These are phyloP conservation scores for Psilocybe subaeruginosa DNA, from an alignment of 768 basidiomycete species.

Conservation along the genomic window DNA sequence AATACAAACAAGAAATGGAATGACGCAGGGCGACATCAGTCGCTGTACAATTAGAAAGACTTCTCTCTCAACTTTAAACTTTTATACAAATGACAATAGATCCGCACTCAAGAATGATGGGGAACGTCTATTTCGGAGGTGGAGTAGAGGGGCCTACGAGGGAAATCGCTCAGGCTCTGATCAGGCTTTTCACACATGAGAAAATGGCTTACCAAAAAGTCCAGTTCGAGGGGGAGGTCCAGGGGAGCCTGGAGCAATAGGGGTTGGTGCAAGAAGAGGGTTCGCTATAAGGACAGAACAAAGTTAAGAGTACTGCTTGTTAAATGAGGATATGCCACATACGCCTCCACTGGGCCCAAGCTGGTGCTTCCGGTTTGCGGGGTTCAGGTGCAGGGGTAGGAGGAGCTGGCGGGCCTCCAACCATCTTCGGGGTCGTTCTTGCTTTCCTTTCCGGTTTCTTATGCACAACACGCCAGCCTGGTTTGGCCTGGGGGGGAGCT, in stretches of 20 bases:
- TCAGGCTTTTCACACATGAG: neutral
- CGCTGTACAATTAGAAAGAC: constrained; percentile 6
- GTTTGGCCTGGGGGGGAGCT: constrained; percentile 53
- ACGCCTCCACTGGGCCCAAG: constrained; percentile 91
- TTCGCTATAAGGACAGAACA: constrained; percentile 50
- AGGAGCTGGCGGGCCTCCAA: constrained; percentile 40
- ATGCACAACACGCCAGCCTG: constrained; percentile 76
- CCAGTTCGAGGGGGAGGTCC: constrained; percentile 59
- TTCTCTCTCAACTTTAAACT: constrained; percentile 6
- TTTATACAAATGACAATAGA: constrained; percentile 1
- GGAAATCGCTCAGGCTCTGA: neutral
- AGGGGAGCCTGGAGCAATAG: constrained; percentile 38
- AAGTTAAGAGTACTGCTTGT: neutral
- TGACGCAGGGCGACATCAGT: constrained; percentile 8
- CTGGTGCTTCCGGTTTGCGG: constrained; percentile 59
- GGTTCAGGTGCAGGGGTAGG: constrained; percentile 45
- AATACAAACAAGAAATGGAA: constrained; percentile 1
- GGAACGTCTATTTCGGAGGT: constrained; percentile 28
- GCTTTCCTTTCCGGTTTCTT: constrained; percentile 63
- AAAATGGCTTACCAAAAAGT: constrained; percentile 58
- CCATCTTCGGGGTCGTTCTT: constrained; percentile 44
- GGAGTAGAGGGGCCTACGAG: constrained; percentile 34
- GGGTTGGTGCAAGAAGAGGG: constrained; percentile 57
- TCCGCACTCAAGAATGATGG: neutral
- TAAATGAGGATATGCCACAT: constrained; percentile 27